phyloP scores from a whole-genome alignment of 306 rosid species.

The Glycyrrhiza uralensis region DNA sequence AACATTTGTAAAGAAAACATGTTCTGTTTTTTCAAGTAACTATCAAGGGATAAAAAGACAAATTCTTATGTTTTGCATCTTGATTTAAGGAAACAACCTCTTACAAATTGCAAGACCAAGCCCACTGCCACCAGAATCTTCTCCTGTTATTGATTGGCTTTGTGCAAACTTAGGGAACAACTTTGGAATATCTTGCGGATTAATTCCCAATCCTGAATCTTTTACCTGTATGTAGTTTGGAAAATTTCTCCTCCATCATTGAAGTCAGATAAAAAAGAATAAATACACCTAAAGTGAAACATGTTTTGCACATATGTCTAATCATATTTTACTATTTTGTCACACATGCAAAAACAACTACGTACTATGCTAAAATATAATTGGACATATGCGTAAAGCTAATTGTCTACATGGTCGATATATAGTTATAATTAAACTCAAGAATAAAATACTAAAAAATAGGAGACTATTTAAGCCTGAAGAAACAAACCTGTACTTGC shows the following conservation, averaged over 20 bases:
- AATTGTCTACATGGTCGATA: no score
- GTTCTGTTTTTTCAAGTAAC: no score
- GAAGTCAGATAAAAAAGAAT: neutral
- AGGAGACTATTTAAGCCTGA: slow-evolving; percentile 15
- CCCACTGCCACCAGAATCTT: slow-evolving; percentile 65
- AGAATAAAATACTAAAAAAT: no score
- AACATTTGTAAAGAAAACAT: neutral
- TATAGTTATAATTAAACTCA: no score
- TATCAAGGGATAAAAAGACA: no score
- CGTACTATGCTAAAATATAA: no score
- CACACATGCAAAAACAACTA: no score
- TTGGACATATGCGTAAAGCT: no score
- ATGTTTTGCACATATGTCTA: no score
- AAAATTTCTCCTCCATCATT: neutral
- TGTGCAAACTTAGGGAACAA: slow-evolving; percentile 78
- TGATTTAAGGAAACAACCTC: slow-evolving; percentile 45
- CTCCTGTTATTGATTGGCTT: slow-evolving; percentile 54
- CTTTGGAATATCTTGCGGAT: slow-evolving; percentile 72
- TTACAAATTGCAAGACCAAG: slow-evolving; percentile 85
- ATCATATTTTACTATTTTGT: no score
- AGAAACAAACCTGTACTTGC: slow-evolving; percentile 69
- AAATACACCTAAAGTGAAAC: no score
- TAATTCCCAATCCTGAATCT: slow-evolving; percentile 81
- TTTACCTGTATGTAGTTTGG: slow-evolving; percentile 55
- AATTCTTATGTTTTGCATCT: no score